Evolutionary conservation across 2,329 filamentous ascomycete species (phyloP), one percentile per base, ranked within the genome.

Genomic region (Parasarocladium wereldwijsianum): DNA sequence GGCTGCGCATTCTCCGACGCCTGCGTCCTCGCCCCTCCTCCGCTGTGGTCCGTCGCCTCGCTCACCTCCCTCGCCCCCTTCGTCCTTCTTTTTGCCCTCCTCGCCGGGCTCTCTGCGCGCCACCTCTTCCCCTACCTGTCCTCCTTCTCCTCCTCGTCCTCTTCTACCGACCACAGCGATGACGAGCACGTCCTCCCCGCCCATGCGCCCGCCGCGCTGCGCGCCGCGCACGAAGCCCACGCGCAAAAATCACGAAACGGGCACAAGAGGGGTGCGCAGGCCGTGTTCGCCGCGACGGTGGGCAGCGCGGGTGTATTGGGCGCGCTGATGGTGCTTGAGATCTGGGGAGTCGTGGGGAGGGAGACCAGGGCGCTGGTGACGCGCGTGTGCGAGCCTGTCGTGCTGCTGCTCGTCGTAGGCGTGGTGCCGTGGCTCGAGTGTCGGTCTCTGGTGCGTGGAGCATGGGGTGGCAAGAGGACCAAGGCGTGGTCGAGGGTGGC

Each of bases 281-380:
- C 66, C 34, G 73, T 79, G 2, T 92, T 92, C 50, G 75, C 80
- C 6, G 66, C 72, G 1, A 92, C 81, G 8, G 70, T 90, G 20
- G 82, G 73, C 1, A 63, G 92, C 7, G 78, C 83, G 5, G 68
- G 77, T 21, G 80, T 87, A 2, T 60, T 93, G 26, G 82, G 75
- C 3, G 76, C 86, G 52, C 57, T 93, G 40, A 80, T 93, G 26
- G 64, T 93, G 7, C 84, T 81, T 42, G 84, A 93, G 52, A 82
- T 93, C 24, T 74, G 80, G 16, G 81, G 83, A 43, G 64, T 78
- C 5, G 64, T 83, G n/a, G 67, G 76, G 38, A 64, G 73, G 6
- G 59, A 61, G 18, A 81, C 80, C 9, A 64, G 83, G 35, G 68
- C 66, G 14, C 47, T 78, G 17, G 81, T 77, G 14, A 60, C 92